Evolutionary conservation across 768 basidiomycete species (phyloP).

Genomic region (Auricularia sp.): DNA sequence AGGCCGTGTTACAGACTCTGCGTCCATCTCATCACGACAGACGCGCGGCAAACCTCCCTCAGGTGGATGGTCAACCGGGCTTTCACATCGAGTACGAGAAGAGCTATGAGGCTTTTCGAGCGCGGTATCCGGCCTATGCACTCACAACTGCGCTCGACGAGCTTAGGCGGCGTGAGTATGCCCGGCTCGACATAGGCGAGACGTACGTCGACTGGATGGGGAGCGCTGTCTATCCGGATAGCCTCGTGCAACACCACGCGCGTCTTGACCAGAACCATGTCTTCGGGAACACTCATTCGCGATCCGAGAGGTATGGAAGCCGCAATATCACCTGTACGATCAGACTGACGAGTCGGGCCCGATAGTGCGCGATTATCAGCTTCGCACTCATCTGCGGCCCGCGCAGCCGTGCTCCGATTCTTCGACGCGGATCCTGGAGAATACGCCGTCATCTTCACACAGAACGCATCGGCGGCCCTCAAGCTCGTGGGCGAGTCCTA

Average conservation of each 20-base stretch:
- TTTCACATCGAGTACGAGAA: too few relatives aligned
- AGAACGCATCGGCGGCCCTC: conserved; percentile 70
- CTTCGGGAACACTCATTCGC: conserved; percentile 78
- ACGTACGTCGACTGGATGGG: conserved; percentile 86
- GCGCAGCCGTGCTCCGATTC: conserved; percentile 63
- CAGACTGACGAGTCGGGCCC: too few relatives aligned
- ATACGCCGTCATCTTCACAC: conserved; percentile 74
- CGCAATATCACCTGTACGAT: conserved; percentile 2
- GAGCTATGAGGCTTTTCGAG: conserved; percentile 26
- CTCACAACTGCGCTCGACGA: conserved; percentile 63
- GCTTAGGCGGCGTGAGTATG: conserved; percentile 53
- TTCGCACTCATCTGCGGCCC: conserved; percentile 55
- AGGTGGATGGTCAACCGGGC: too few relatives aligned
- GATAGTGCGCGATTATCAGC: conserved; percentile 62
- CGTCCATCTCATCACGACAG: too few relatives aligned
- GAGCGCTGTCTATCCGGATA: conserved; percentile 70
- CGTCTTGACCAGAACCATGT: conserved; percentile 41
- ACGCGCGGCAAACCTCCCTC: too few relatives aligned
- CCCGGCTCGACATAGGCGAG: conserved; percentile 52
- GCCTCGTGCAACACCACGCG: conserved; percentile 59
- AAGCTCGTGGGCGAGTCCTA: conserved; percentile 78
- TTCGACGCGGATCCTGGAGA: conserved; percentile 59
- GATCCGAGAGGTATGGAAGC: conserved; percentile 57
- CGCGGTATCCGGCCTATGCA: conserved; percentile 43
- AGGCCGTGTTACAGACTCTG: too few relatives aligned